Evolutionary conservation across 2,329 filamentous ascomycete genomes (phyloP).

Genomic region (Xylariaceae sp.): DNA sequence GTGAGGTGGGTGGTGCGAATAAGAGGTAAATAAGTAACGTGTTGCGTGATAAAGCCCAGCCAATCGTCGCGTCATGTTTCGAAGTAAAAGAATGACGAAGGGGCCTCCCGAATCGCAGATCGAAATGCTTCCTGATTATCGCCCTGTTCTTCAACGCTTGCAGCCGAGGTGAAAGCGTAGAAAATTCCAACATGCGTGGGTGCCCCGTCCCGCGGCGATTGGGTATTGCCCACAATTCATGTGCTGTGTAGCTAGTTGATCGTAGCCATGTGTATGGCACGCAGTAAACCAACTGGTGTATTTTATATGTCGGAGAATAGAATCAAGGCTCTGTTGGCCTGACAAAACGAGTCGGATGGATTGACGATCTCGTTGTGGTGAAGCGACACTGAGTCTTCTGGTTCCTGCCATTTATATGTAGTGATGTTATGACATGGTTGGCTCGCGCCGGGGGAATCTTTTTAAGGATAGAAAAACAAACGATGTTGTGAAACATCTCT

Average conservation of each 20-base stretch:
- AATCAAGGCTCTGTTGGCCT: neutral
- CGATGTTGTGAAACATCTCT: conserved; percentile 3
- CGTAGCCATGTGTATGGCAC: neutral
- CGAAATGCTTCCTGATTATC: neutral
- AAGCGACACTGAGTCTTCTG: neutral
- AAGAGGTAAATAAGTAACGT: neutral
- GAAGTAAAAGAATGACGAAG: neutral
- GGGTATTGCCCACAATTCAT: neutral
- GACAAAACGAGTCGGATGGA: neutral
- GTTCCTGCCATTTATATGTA: conserved; percentile 5
- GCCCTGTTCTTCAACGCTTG: neutral
- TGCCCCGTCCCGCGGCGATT: conserved; percentile 2
- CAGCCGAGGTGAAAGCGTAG: neutral
- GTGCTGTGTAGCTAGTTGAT: neutral
- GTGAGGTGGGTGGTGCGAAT: neutral
- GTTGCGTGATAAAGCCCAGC: neutral
- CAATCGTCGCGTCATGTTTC: neutral
- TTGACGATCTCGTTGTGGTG: neutral
- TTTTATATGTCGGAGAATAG: neutral
- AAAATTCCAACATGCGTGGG: neutral
- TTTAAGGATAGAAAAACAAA: neutral
- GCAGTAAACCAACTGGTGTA: neutral
- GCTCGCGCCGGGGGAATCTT: conserved; percentile 18
- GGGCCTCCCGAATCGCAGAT: neutral
- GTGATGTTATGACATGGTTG: conserved; percentile 4